Conservation (phyloP, 148 eudicot genomes). For the Rhododendron mucronatum region DNA sequence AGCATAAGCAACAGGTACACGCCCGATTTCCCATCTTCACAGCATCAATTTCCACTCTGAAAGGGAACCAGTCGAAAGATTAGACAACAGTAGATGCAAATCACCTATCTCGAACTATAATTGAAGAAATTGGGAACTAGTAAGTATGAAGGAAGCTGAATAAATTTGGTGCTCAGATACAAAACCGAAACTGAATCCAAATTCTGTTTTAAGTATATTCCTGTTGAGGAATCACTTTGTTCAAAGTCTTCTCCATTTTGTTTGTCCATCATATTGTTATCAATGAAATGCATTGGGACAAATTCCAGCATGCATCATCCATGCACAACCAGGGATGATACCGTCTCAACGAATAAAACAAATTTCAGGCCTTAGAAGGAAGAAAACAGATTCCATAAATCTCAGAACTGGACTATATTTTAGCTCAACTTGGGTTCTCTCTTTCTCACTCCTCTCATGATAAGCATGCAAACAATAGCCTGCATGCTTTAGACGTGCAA, state of each 20-base stretch:
- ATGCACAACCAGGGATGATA: no score
- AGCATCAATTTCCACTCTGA: slow-evolving; percentile 6
- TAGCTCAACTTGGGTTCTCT: neutral
- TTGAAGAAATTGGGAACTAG: neutral
- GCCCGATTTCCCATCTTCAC: neutral
- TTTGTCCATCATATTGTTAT: neutral
- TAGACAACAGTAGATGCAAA: neutral
- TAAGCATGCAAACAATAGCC: neutral
- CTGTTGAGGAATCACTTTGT: neutral
- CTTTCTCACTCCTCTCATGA: neutral
- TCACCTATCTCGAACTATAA: neutral
- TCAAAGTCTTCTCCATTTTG: no score
- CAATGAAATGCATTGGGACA: no score
- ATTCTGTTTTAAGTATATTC: neutral
- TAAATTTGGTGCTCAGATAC: neutral
- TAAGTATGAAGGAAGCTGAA: neutral
- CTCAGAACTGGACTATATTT: neutral
- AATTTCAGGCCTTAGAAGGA: neutral
- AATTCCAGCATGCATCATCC: no score
- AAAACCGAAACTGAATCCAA: neutral
- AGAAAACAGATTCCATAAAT: neutral
- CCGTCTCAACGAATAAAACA: neutral
- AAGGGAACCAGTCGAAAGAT: neutral
- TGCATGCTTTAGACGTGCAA: neutral
- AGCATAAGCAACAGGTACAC: neutral